Base-by-base conservation (phyloP, 2,329 filamentous ascomycete species). In the Neonectria coccinea region DNA sequence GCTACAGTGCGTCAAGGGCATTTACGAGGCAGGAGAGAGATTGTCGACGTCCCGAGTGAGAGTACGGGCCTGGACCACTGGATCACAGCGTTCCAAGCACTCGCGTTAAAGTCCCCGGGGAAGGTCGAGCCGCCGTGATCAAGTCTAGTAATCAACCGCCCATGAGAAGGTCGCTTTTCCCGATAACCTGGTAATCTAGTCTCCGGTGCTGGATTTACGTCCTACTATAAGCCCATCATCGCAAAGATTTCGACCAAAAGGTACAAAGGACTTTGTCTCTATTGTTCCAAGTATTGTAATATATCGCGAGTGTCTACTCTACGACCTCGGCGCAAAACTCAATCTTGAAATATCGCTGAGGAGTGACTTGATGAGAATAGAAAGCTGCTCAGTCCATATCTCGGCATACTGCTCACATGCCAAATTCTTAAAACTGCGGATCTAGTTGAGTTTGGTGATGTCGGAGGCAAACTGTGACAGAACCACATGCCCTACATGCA, bases 71-170 rank as follows among this genome's bases (percentile, higher is more conserved):
- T 98, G 36, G 91, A 88, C 5, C 95, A 96, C 64, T 91, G 89
- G 29, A 98, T 83, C 14, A 97, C 93, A 1, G 94, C 95, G 76
- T 98, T 98, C 96, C 95, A 98, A 0, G 96, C 95, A 72, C 89
- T 91, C 18, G 88, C 90, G 70, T 91, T 91, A 22, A 89, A 88
- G 65, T 91, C 89, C 76, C 97, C 97, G 82, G 98, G 95, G 76
- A 97, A 98, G 5, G 94, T 97, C 70, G 92, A 97, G 31, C 95
- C 95, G 74, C 93, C 97, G 62, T 94, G 86, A 67, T 90, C 88
- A 1, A 95, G 94, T 1, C 95, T 94, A 68, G 97, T 86, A 73
- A 98, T 97, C 66, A 98, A 85, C 96, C 95, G 98, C 65, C 94
- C 89, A 74, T 93, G 91, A 67, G 97, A 94, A 2, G 95, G 95